phyloP scores from a whole-genome alignment of 371 early-diverging fungal species.

The Dipsacomyces acuminosporus region DNA sequence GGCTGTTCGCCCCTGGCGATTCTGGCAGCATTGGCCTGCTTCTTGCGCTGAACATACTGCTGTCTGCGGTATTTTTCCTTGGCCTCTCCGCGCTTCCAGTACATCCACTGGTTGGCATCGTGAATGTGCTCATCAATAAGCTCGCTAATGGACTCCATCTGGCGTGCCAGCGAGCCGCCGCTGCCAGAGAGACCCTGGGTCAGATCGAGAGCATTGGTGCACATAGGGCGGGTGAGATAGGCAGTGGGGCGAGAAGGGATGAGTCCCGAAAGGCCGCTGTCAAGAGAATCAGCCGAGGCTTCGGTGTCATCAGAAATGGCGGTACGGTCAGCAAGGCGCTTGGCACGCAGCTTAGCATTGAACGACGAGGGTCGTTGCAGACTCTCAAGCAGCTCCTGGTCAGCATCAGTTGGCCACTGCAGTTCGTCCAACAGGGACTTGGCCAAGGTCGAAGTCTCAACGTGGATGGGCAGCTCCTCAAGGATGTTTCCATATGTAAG shows the following conservation, averaged over 20 bases:
- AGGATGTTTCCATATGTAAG: constrained; percentile 81
- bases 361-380: constrained; percentile 45
- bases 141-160: constrained; percentile 82
- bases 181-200: constrained; percentile 56
- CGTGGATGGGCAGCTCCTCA: constrained; percentile 81
- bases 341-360: constrained; percentile 40
- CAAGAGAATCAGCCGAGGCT: constrained; percentile 32
- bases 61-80: constrained; percentile 78
- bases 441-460: constrained; percentile 79
- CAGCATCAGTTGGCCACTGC: constrained; percentile 34
- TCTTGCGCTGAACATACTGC: constrained; percentile 57
- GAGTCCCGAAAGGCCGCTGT: constrained; percentile 43
- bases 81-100: constrained; percentile 86
- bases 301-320: constrained; percentile 45
- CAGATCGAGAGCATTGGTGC: constrained; percentile 74
- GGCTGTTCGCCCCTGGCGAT: constrained; percentile 65
- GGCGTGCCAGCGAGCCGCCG: constrained; percentile 69
- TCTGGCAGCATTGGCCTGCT: constrained; percentile 76
- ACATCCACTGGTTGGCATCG: constrained; percentile 87
- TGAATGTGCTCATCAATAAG: constrained; percentile 85
- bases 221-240: constrained; percentile 70
- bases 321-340: constrained; percentile 28
- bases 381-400: constrained; percentile 24
- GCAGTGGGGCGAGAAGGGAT: constrained; percentile 47
- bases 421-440: constrained; percentile 78